Conservation (phyloP, 768 basidiomycete genomes). For the Asterophora parasitica region DNA sequence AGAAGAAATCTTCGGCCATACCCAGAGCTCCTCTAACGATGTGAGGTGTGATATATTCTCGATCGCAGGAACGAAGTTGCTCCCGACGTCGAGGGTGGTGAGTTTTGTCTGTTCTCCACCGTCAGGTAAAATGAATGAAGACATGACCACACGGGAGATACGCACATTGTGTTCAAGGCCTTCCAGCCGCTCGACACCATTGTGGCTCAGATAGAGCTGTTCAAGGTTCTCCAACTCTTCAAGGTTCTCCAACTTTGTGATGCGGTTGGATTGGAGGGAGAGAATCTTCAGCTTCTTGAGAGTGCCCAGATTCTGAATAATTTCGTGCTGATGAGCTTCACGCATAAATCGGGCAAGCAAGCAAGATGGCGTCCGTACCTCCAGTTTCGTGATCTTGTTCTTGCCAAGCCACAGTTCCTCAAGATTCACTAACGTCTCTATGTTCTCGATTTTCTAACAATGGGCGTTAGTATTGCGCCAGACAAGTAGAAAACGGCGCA, state of each 20-base stretch:
- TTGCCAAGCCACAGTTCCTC: slow-evolving; percentile 97
- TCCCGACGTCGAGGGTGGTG: slow-evolving; percentile 81
- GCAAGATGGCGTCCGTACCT: slow-evolving; percentile 41
- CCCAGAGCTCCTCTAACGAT: slow-evolving; percentile 92
- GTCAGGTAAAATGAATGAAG: not conserved
- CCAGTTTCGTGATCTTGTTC: slow-evolving; percentile 89
- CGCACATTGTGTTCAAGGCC: slow-evolving; percentile 82
- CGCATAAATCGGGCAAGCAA: not conserved
- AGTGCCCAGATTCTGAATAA: slow-evolving; percentile 61
- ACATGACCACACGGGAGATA: not conserved
- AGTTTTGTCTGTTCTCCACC: slow-evolving; percentile 47
- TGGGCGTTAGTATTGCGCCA: not conserved
- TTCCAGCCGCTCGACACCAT: slow-evolving; percentile 79
- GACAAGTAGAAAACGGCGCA: not conserved
- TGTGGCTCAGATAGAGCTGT: slow-evolving; percentile 92
- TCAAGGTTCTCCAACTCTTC: slow-evolving; percentile 71
- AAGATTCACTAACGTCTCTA: slow-evolving; percentile 74
- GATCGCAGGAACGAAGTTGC: slow-evolving; percentile 74
- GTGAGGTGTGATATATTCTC: slow-evolving; percentile 80
- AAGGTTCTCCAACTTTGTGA: slow-evolving; percentile 81
- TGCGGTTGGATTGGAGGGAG: slow-evolving; percentile 90
- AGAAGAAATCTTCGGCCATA: slow-evolving; percentile 32
- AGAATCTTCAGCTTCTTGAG: slow-evolving; percentile 78
- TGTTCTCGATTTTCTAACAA: slow-evolving; percentile 78
- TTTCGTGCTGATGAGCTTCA: not conserved